A percentile compares a stretch with the other conserved stretches of the same genome.
Conservation (phyloP, 1,284 basidiomycete genomes). For the Lentinula novae-zelandiae region DNA sequence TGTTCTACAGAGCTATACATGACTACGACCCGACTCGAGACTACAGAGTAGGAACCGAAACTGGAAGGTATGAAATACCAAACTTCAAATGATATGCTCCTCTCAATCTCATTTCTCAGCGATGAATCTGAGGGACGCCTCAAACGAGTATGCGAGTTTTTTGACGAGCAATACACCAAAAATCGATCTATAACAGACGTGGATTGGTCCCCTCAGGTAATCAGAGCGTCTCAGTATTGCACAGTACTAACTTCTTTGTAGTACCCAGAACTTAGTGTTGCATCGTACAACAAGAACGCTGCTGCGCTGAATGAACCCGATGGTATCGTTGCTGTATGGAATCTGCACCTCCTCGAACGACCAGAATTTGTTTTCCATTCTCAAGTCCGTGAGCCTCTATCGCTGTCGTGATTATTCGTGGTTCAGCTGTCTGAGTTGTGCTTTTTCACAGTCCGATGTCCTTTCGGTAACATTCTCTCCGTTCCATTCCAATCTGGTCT, state of each 20-base stretch:
- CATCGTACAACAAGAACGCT: constrained; percentile 96
- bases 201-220: constrained; percentile 95
- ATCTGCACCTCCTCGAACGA: constrained; percentile 88
- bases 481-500: constrained; percentile 95
- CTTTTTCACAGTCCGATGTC: constrained; percentile 78
- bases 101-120: constrained; percentile 35
- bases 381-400: constrained; percentile 53
- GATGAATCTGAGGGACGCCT: constrained; percentile 89
- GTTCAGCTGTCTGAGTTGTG: constrained; percentile 14
- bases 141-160: constrained; percentile 86
- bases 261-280: constrained; percentile 94
- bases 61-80: constrained; percentile 52
- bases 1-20: constrained; percentile 93
- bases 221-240: constrained; percentile 15
- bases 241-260: constrained; percentile 28
- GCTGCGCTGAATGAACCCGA: constrained; percentile 91
- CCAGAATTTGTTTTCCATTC: constrained; percentile 99
- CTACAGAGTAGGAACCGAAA: constrained; percentile 83
- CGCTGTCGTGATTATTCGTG: background rate
- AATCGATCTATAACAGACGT: constrained; percentile 93
- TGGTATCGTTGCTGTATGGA: constrained; percentile 97
- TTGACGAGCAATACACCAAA: constrained; percentile 83
- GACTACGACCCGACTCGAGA: constrained; percentile 98
- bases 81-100: constrained; percentile 9
- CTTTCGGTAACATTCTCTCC: constrained; percentile 95